Evolutionary conservation across 305 asterid genomes (phyloP).

Genomic region (Fraxinus ornus): DNA sequence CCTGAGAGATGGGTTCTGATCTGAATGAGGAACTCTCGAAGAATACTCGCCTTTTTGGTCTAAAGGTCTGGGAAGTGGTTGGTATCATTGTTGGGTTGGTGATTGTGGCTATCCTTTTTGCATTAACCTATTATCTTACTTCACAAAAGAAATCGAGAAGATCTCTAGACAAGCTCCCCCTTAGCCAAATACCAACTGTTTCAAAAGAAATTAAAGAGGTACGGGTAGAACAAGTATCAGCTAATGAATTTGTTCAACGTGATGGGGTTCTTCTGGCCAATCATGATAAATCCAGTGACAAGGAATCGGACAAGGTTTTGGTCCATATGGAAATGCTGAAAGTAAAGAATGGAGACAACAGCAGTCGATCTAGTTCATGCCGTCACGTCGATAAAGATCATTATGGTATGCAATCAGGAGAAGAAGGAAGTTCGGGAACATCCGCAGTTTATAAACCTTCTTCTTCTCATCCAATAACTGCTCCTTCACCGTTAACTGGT

Average conservation of each 20-base stretch:
- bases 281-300: slow-evolving; percentile 43
- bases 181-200: slow-evolving; percentile 43
- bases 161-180: slow-evolving; percentile 36
- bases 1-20: slow-evolving; percentile 43
- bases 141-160: slow-evolving; percentile 43
- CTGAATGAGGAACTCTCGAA: slow-evolving; percentile 37
- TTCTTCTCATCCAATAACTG: slow-evolving; percentile 38
- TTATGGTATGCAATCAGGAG: slow-evolving; percentile 41
- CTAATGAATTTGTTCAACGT: slow-evolving; percentile 36
- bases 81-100: slow-evolving; percentile 45
- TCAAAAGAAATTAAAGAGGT: slow-evolving; percentile 61
- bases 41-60: slow-evolving; percentile 37
- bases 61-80: slow-evolving; percentile 54
- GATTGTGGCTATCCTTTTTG: slow-evolving; percentile 40
- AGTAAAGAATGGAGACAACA: slow-evolving; percentile 29
- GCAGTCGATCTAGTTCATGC: slow-evolving; percentile 43
- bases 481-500: slow-evolving; percentile 50
- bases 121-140: slow-evolving; percentile 43
- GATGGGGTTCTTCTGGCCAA: slow-evolving; percentile 46
- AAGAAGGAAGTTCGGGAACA: slow-evolving; percentile 50
- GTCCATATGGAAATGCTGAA: slow-evolving; percentile 46
- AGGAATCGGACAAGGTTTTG: slow-evolving; percentile 46
- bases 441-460: slow-evolving; percentile 31
- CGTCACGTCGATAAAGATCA: slow-evolving; percentile 31
- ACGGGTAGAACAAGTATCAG: slow-evolving; percentile 47